phyloP scores from a whole-genome alignment of 2,329 filamentous ascomycete genomes.

The Xylariaceae sp. region DNA sequence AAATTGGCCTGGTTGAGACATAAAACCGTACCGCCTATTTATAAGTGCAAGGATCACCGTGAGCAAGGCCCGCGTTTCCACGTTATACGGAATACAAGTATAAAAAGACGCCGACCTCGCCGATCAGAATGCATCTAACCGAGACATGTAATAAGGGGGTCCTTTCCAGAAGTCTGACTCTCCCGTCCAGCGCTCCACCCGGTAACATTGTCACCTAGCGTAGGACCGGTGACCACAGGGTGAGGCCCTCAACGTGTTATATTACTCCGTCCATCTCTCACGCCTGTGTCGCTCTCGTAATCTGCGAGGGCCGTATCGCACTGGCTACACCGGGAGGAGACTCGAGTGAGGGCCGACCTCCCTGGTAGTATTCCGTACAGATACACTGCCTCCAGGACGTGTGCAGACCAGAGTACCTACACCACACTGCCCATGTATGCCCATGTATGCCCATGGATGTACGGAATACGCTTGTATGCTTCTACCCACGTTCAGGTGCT shows the following conservation, averaged over 20 bases:
- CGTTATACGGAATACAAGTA: neutral
- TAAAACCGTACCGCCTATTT: neutral
- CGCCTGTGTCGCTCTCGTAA: neutral
- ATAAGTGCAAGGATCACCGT: neutral
- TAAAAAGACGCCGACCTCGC: neutral
- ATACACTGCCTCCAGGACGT: neutral
- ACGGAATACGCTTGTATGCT: neutral
- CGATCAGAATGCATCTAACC: neutral
- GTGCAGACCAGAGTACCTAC: neutral
- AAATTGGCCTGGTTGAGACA: neutral
- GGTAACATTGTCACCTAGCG: neutral
- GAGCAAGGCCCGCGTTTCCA: no score
- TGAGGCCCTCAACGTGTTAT: neutral
- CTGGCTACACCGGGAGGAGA: conserved; percentile 23
- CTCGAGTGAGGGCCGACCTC: conserved; percentile 2
- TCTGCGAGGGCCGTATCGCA: conserved; percentile 17
- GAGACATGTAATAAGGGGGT: neutral
- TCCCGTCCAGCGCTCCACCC: neutral
- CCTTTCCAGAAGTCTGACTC: no score
- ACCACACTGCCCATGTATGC: neutral
- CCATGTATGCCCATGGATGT: neutral
- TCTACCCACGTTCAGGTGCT: neutral
- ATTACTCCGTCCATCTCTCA: neutral
- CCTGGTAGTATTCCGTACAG: neutral
- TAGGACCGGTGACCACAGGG: neutral